Conservation (phyloP, 2,329 filamentous ascomycete genomes). For the Aspergillus ibericus region DNA sequence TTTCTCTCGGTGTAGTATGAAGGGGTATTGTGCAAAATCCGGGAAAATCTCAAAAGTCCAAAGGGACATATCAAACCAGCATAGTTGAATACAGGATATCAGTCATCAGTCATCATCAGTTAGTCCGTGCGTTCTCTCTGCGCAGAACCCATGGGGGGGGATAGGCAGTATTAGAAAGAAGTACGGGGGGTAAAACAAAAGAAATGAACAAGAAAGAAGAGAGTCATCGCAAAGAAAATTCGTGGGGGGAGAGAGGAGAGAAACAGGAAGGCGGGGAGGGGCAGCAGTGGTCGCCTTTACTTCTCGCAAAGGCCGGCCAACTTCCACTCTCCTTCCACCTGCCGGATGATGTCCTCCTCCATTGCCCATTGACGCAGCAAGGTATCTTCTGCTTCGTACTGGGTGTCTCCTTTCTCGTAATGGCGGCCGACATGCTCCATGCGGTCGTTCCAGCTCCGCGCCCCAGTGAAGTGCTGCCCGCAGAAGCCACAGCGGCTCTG, state of each 20-base stretch:
- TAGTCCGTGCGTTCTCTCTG: not conserved
- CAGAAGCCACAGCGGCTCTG: constrained; percentile 66
- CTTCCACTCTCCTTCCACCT: constrained; percentile 21
- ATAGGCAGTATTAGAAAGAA: not conserved
- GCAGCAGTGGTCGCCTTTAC: constrained; percentile 3
- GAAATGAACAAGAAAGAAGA: not conserved
- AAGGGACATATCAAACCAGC: not conserved
- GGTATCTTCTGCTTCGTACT: constrained; percentile 41
- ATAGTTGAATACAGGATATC: constrained; percentile 1
- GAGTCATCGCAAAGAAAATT: not conserved
- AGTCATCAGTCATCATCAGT: not conserved
- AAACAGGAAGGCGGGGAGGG: constrained; percentile 21
- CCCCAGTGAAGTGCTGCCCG: constrained; percentile 58
- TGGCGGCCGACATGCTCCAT: constrained; percentile 89
- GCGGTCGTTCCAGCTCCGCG: constrained; percentile 71
- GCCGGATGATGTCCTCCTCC: constrained; percentile 32
- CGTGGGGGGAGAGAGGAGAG: not conserved
- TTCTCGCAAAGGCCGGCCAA: constrained; percentile 20
- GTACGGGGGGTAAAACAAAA: not conserved
- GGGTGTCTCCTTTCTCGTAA: constrained; percentile 60
- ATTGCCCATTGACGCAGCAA: constrained; percentile 43
- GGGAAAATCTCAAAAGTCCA: not conserved
- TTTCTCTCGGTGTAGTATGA: not conserved
- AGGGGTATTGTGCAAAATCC: not conserved
- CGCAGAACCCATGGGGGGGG: not conserved